A percentile compares a stretch with the other conserved stretches of the same genome.
phyloP scores from a whole-genome alignment of 805 yeast genomes.

The Brettanomyces sp. region DNA sequence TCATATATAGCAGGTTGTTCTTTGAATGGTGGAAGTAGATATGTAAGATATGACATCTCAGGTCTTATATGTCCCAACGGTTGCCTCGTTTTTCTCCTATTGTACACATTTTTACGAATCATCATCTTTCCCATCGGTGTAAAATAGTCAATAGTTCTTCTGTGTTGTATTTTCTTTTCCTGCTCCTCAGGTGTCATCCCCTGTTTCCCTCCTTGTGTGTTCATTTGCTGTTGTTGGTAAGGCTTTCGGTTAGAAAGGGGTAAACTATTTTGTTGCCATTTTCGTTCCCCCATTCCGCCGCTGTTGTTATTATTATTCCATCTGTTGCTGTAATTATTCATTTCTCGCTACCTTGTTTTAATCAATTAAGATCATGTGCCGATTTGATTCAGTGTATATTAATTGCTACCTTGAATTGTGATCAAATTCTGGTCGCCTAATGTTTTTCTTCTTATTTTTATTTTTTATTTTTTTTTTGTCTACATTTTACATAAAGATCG shows the following conservation, averaged over 20 bases:
- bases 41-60: constrained; percentile 55
- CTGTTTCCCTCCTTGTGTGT: not conserved
- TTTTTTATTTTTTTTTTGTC: no score
- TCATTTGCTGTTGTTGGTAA: not conserved
- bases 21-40: constrained; percentile 54
- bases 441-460: no score
- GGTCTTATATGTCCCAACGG: constrained; percentile 52
- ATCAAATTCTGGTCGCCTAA: no score
- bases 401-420: no score
- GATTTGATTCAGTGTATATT: no score
- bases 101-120: constrained; percentile 35
- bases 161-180: constrained; percentile 23
- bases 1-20: constrained; percentile 45
- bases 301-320: not conserved
- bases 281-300: not conserved
- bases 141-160: constrained; percentile 74
- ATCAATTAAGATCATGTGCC: no score
- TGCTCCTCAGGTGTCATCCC: constrained; percentile 4
- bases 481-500: no score
- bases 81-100: constrained; percentile 24
- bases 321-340: constrained; percentile 1
- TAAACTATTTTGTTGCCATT: not conserved
- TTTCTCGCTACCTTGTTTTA: not conserved
- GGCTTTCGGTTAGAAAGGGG: not conserved
- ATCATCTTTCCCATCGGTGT: constrained; percentile 62